Conservation (phyloP, 495 filamentous ascomycete genomes). For the Evansstolkia leycettana region DNA sequence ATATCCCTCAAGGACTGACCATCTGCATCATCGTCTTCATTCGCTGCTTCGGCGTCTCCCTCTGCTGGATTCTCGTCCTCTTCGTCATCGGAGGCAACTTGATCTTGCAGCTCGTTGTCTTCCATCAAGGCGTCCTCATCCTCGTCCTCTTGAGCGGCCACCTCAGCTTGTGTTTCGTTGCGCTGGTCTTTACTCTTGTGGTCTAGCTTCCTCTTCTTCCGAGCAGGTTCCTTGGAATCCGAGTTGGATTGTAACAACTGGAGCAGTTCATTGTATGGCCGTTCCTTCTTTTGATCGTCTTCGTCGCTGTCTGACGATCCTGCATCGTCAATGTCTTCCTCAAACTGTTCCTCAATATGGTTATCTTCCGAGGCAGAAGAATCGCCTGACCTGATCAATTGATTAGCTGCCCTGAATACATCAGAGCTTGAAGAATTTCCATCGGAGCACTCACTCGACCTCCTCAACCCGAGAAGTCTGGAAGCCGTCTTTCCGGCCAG, state of each 20-base stretch:
- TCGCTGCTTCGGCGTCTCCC: slow-evolving; percentile 25
- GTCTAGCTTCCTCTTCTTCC: slow-evolving; percentile 58
- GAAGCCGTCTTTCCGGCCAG: slow-evolving; percentile 17
- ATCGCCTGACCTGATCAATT: slow-evolving; percentile 16
- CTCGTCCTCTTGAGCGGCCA: slow-evolving; percentile 4
- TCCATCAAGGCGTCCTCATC: slow-evolving; percentile 15
- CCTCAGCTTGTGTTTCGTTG: slow-evolving; percentile 4
- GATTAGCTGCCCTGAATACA: slow-evolving; percentile 1
- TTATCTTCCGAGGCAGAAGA: slow-evolving; percentile 19
- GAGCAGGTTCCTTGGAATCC: slow-evolving; percentile 40
- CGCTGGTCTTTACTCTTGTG: slow-evolving; percentile 13
- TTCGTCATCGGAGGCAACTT: slow-evolving; percentile 31
- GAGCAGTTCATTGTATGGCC: slow-evolving; percentile 55
- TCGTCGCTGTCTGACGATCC: slow-evolving; percentile 35
- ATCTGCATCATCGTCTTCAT: slow-evolving; percentile 21
- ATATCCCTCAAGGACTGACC: not conserved
- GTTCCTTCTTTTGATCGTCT: slow-evolving; percentile 23
- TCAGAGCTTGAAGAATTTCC: not conserved
- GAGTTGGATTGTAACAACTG: slow-evolving; percentile 40
- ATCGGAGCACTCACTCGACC: slow-evolving; percentile 17
- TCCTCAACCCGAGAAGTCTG: slow-evolving; percentile 29
- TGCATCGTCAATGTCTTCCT: slow-evolving; percentile 16
- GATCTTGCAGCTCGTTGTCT: slow-evolving; percentile 21
- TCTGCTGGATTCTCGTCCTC: slow-evolving; percentile 32
- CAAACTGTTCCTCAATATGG: slow-evolving; percentile 5